These are phyloP conservation scores for Lentinus tigrinus DNA, from an alignment of 768 basidiomycete species.

Conservation along the genomic window DNA sequence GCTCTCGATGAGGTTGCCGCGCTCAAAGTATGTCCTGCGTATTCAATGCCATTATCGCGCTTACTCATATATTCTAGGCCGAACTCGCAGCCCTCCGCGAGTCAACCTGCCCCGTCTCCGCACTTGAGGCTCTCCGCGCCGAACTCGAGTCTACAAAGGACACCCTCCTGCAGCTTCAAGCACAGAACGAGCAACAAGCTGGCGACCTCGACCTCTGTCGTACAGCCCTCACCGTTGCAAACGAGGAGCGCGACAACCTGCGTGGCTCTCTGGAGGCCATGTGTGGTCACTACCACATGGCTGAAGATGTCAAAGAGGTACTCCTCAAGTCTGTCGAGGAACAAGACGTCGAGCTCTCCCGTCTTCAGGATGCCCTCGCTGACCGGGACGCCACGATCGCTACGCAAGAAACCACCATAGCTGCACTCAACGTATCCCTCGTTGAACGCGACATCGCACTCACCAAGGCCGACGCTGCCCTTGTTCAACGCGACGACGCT, in stretches of 20 bases:
- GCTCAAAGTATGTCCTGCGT: neutral
- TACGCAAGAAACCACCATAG: too few species aligned
- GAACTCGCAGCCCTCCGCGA: neutral
- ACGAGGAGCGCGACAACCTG: neutral
- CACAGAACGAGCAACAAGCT: neutral
- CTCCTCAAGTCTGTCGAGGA: too few species aligned
- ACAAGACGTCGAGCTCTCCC: too few species aligned
- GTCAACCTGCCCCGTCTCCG: neutral
- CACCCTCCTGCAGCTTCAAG: neutral
- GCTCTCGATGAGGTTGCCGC: neutral
- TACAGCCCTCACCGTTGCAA: neutral
- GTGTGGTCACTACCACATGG: too few species aligned
- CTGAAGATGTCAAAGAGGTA: too few species aligned
- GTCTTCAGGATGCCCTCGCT: too few species aligned
- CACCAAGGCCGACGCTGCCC: too few species aligned
- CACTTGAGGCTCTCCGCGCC: neutral
- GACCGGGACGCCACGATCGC: too few species aligned
- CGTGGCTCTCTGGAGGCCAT: neutral
- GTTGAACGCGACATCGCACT: too few species aligned
- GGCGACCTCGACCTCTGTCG: neutral
- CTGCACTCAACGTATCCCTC: too few species aligned
- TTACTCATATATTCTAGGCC: neutral
- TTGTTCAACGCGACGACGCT: too few species aligned
- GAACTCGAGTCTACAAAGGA: neutral
- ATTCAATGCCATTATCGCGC: neutral